phyloP scores from a whole-genome alignment of 305 asterid genomes.

The Fraxinus angustifolia region DNA sequence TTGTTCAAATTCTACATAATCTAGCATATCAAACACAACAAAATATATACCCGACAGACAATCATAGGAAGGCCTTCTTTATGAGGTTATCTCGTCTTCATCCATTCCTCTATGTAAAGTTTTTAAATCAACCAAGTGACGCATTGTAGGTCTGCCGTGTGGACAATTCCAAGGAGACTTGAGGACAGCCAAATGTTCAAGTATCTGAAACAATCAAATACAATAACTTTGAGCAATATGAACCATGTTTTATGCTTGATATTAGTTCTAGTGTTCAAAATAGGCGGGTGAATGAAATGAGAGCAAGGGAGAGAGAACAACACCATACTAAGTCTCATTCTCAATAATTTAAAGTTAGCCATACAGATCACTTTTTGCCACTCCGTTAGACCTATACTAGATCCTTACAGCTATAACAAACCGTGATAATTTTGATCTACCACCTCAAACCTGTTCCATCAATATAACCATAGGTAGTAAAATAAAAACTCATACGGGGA shows the following conservation, averaged over 20 bases:
- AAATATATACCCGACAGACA: not conserved
- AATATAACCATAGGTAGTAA: not conserved
- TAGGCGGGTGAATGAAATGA: not conserved
- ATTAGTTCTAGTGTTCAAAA: not conserved
- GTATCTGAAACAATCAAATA: conserved; percentile 50
- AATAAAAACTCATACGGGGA: not conserved
- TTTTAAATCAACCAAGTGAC: conserved; percentile 86
- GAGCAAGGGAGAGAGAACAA: not conserved
- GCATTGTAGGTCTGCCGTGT: conserved; percentile 97
- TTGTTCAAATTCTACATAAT: not conserved
- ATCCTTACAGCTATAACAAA: not conserved
- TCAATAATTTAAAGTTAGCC: not conserved
- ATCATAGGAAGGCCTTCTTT: conserved; percentile 9
- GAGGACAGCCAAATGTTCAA: conserved; percentile 64
- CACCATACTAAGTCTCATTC: not conserved
- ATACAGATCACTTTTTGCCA: not conserved
- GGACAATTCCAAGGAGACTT: conserved; percentile 99
- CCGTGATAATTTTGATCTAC: not conserved
- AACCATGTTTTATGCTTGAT: not conserved
- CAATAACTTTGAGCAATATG: conserved; percentile 2
- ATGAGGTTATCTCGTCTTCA: conserved; percentile 28
- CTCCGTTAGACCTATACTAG: not conserved
- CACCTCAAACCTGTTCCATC: not conserved
- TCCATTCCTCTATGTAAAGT: conserved; percentile 36
- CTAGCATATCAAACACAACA: not conserved